These are phyloP conservation scores for Mucor mucedo DNA, from an alignment of 371 early-diverging fungal genomes.

Conservation along the genomic window DNA sequence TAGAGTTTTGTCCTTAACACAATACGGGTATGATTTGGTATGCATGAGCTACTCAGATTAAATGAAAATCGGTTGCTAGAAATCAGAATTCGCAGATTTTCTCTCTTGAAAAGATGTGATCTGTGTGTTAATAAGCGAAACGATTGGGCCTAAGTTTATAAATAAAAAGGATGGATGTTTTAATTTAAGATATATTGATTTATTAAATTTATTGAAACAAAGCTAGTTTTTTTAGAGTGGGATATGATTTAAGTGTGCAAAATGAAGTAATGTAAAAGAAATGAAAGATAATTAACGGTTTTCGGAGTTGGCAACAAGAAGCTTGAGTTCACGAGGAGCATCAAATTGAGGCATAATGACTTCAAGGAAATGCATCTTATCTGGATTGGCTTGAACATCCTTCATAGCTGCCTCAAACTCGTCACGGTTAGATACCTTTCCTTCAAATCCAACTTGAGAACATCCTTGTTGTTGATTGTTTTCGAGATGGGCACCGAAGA, in stretches of 20 bases:
- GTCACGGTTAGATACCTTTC: constrained; percentile 31
- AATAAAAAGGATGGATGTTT: no score
- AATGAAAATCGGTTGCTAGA: no score
- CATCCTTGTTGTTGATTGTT: constrained; percentile 21
- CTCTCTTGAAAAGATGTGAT: no score
- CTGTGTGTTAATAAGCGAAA: no score
- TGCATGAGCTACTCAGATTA: no score
- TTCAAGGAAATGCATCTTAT: constrained; percentile 46
- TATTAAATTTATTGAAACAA: neutral
- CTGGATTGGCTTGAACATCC: constrained; percentile 20
- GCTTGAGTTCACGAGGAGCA: constrained; percentile 44
- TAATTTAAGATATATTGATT: neutral
- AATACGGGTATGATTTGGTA: no score
- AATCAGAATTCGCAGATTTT: no score
- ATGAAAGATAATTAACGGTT: constrained; percentile 22
- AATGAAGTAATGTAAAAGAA: neutral
- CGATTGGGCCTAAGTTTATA: no score
- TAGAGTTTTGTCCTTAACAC: no score
- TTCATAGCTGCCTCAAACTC: constrained; percentile 45
- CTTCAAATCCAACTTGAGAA: constrained; percentile 33
- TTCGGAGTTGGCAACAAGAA: constrained; percentile 36
- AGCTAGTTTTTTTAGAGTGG: neutral
- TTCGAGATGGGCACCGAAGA: constrained; percentile 40
- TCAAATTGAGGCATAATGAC: constrained; percentile 45
- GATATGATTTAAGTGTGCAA: neutral